Evolutionary conservation across 1,284 basidiomycete genomes (phyloP).

Genomic region (Cryptococcus deneoformans): DNA sequence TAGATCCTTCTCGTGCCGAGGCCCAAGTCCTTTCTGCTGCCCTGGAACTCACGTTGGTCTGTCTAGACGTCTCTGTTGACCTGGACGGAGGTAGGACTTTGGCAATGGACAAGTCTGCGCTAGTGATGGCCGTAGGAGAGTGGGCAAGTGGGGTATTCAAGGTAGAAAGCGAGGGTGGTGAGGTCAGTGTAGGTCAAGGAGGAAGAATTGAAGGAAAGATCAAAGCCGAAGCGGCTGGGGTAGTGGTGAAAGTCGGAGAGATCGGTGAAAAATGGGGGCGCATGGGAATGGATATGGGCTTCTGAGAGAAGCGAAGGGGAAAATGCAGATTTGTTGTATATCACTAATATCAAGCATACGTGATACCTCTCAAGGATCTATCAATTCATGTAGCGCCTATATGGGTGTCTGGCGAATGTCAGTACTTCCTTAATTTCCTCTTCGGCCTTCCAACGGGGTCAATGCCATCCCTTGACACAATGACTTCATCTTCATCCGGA

Average conservation of each 20-base stretch:
- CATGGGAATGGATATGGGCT: background rate
- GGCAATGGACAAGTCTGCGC: conserved; percentile 66
- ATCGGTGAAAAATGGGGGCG: conserved; percentile 70
- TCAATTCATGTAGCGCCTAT: background rate
- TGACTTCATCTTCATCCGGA: background rate
- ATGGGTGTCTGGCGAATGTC: too few species aligned
- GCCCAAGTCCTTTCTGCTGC: conserved; percentile 69
- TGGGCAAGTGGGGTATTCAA: conserved; percentile 75
- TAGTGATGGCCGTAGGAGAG: conserved; percentile 70
- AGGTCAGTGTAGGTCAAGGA: conserved; percentile 60
- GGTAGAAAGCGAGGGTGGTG: conserved; percentile 62
- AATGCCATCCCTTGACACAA: background rate
- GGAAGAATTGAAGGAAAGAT: conserved; percentile 55
- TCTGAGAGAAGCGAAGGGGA: background rate
- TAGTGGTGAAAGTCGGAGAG: conserved; percentile 74
- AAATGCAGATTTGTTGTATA: background rate
- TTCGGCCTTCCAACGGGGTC: background rate
- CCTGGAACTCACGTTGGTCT: conserved; percentile 71
- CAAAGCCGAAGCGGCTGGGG: conserved; percentile 68
- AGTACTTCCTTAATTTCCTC: background rate
- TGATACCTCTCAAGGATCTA: background rate
- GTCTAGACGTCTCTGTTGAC: conserved; percentile 70
- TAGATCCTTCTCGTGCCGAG: conserved; percentile 45
- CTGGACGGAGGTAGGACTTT: conserved; percentile 72
- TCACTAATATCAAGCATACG: background rate